These are phyloP conservation scores for Rutstroemia sp. DNA, from an alignment of 2,329 filamentous ascomycete genomes.

Conservation along the genomic window DNA sequence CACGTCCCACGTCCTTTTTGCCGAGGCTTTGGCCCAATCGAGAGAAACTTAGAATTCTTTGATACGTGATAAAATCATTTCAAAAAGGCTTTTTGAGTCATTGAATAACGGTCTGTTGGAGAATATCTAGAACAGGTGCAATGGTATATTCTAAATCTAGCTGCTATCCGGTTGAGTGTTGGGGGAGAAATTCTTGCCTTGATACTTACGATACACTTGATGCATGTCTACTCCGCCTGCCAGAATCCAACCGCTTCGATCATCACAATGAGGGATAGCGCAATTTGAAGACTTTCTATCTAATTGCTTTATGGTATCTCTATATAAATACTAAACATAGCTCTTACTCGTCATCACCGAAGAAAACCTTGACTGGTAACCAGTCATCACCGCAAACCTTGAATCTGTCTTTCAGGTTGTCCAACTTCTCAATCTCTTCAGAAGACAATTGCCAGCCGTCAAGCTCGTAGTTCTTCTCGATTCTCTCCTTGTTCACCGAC, in stretches of 20 bases:
- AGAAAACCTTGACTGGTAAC: conserved; percentile 74
- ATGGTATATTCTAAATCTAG: too few relatives aligned
- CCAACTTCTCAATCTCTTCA: conserved; percentile 63
- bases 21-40: too few relatives aligned
- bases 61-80: too few relatives aligned
- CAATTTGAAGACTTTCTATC: background rate
- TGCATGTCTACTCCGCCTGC: too few relatives aligned
- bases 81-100: too few relatives aligned
- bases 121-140: too few relatives aligned
- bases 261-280: background rate
- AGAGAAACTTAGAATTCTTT: too few relatives aligned
- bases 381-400: conserved; percentile 74
- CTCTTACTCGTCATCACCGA: conserved; percentile 63
- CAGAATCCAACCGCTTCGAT: background rate
- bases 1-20: too few relatives aligned
- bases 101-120: too few relatives aligned
- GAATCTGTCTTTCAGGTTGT: conserved; percentile 48
- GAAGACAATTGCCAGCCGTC: conserved; percentile 66
- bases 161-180: too few relatives aligned
- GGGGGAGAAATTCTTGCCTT: too few relatives aligned
- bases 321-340: conserved; percentile 34
- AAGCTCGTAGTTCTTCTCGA: conserved; percentile 68
- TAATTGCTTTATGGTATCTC: conserved; percentile 7
- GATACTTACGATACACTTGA: too few relatives aligned
- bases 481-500: conserved; percentile 65